phyloP scores from a whole-genome alignment of 2,329 filamentous ascomycete species.

The Colletotrichum tanaceti region DNA sequence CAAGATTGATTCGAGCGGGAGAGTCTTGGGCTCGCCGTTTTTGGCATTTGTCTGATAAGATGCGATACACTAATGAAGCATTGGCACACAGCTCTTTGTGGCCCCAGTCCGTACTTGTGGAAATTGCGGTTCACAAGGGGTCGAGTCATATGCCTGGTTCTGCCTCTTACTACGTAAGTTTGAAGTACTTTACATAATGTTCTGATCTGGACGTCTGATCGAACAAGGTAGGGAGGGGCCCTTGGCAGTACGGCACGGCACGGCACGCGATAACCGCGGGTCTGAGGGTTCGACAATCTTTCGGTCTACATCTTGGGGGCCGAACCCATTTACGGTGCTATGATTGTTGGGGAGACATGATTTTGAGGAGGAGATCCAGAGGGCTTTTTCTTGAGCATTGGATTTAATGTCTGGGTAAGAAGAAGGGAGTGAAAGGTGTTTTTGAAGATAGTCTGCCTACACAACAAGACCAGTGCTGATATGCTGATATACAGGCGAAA shows the following conservation, averaged over 20 bases:
- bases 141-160: neutral
- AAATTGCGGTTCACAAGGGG: neutral
- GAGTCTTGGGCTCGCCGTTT: constrained; percentile 69
- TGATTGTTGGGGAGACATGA: neutral
- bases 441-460: too few species aligned
- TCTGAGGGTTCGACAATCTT: neutral
- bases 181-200: neutral
- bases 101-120: too few species aligned
- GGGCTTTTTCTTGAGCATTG: neutral
- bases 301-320: neutral
- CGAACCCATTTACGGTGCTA: neutral
- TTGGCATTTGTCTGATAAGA: constrained; percentile 50
- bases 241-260: constrained; percentile 3
- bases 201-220: neutral
- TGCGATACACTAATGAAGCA: neutral
- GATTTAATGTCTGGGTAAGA: neutral
- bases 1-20: constrained; percentile 68
- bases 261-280: neutral
- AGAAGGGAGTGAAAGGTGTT: neutral
- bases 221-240: neutral
- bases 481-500: too few species aligned
- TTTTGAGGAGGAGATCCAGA: neutral
- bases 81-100: neutral
- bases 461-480: too few species aligned
- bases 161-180: neutral